These are phyloP conservation scores for Chaetomiaceae sp. DNA, from an alignment of 2,329 filamentous ascomycete genomes.

Conservation along the genomic window DNA sequence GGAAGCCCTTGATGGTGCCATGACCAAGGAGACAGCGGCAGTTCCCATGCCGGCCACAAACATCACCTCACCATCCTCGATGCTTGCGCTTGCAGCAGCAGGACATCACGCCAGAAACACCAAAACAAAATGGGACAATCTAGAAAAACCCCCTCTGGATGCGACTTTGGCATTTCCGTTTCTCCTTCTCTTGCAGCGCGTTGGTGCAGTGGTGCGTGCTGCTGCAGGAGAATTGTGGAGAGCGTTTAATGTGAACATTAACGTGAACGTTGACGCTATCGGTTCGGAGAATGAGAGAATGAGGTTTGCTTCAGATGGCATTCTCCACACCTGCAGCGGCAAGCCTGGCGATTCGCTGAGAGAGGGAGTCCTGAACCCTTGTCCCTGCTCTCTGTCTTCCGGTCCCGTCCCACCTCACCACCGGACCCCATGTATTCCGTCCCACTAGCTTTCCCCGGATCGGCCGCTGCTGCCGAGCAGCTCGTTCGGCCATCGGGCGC, in stretches of 20 bases:
- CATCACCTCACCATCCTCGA: neutral
- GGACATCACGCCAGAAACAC: constrained; percentile 11
- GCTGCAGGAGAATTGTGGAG: no score
- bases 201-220: neutral
- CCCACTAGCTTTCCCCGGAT: constrained; percentile 4
- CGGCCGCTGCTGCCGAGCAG: neutral
- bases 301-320: neutral
- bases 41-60: neutral
- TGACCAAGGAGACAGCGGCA: neutral
- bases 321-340: constrained; percentile 7
- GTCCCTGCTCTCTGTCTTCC: neutral
- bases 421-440: no score
- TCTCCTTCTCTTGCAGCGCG: neutral
- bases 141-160: constrained; percentile 7
- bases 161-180: constrained; percentile 1
- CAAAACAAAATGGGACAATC: neutral
- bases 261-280: no score
- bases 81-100: no score
- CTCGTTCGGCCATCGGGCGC: no score
- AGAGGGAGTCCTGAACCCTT: constrained; percentile 3
- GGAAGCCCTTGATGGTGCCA: neutral
- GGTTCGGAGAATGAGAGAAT: neutral
- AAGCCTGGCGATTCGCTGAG: constrained; percentile 19
- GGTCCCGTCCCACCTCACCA: no score
- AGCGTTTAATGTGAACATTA: no score